These are phyloP conservation scores for Tolypocladium tropicale DNA, from an alignment of 2,329 filamentous ascomycete genomes.

Conservation along the genomic window DNA sequence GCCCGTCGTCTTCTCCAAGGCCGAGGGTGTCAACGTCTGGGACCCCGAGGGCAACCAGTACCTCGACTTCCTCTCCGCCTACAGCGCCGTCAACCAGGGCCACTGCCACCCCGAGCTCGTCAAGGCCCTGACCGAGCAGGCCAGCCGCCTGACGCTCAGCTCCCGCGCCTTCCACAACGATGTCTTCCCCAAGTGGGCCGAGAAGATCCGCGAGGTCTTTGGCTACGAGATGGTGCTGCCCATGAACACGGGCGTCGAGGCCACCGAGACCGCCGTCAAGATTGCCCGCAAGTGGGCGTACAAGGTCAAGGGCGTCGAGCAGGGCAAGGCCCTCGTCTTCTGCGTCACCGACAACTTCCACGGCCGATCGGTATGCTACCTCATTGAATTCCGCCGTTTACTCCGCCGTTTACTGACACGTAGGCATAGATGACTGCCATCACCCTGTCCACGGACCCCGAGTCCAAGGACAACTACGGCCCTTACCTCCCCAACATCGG, in stretches of 20 bases:
- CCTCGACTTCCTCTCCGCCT: constrained; percentile 95
- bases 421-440: constrained; percentile 74
- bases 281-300: constrained; percentile 97
- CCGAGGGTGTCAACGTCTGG: constrained; percentile 83
- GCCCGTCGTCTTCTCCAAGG: constrained; percentile 83
- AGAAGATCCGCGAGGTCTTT: constrained; percentile 81
- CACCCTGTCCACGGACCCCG: constrained; percentile 88
- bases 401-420: not conserved
- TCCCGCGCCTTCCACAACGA: constrained; percentile 97
- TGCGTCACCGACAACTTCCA: constrained; percentile 90
- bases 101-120: constrained; percentile 96
- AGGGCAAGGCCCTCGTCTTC: constrained; percentile 76
- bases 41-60: constrained; percentile 94
- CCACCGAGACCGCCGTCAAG: constrained; percentile 92
- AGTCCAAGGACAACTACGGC: constrained; percentile 94
- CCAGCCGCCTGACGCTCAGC: constrained; percentile 78
- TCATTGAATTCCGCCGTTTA: not conserved
- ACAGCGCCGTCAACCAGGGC: constrained; percentile 95
- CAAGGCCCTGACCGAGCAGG: constrained; percentile 82
- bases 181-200: constrained; percentile 90
- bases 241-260: constrained; percentile 97
- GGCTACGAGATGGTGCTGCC: constrained; percentile 96
- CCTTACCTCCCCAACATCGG: constrained; percentile 89
- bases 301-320: constrained; percentile 83
- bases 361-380: constrained; percentile 67